phyloP scores from a whole-genome alignment of 2,329 filamentous ascomycete genomes.

The Thielaviopsis euricoi region DNA sequence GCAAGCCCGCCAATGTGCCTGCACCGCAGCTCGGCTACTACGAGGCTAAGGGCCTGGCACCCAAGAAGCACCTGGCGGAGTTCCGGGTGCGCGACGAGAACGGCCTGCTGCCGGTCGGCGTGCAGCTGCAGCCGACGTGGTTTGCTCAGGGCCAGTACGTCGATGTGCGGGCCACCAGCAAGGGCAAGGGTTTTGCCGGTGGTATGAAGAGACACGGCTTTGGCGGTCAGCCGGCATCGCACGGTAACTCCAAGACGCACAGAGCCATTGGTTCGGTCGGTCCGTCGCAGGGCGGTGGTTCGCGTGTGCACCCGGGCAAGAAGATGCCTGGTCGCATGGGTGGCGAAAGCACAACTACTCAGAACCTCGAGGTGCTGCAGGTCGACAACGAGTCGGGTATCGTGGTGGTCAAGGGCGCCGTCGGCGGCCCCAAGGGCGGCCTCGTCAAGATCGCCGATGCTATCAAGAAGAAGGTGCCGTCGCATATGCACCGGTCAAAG shows the following conservation, averaged over 20 bases:
- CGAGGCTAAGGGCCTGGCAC: slow-evolving; percentile 61
- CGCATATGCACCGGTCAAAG: slow-evolving; percentile 22
- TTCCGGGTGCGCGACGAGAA: slow-evolving; percentile 64
- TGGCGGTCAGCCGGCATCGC: slow-evolving; percentile 70
- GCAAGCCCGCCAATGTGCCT: slow-evolving; percentile 59
- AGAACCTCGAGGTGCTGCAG: slow-evolving; percentile 80
- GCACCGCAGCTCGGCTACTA: slow-evolving; percentile 78
- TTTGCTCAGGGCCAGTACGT: slow-evolving; percentile 83
- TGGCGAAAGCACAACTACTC: slow-evolving; percentile 69
- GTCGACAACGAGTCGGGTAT: slow-evolving; percentile 77
- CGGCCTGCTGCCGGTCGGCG: slow-evolving; percentile 62
- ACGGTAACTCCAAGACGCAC: slow-evolving; percentile 93
- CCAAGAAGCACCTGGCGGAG: slow-evolving; percentile 71
- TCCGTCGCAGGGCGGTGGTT: slow-evolving; percentile 80
- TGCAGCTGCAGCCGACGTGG: slow-evolving; percentile 69
- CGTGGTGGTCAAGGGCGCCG: slow-evolving; percentile 70
- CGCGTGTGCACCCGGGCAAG: slow-evolving; percentile 85
- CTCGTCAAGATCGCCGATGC: slow-evolving; percentile 79
- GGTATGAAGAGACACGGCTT: slow-evolving; percentile 97
- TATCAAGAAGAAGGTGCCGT: slow-evolving; percentile 58
- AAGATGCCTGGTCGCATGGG: slow-evolving; percentile 98
- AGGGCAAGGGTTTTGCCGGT: slow-evolving; percentile 88
- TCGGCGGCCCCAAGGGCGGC: slow-evolving; percentile 77
- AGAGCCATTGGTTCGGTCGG: slow-evolving; percentile 81
- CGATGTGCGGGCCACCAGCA: slow-evolving; percentile 61